These are phyloP conservation scores for Bryoglossum gracile DNA, from an alignment of 495 filamentous ascomycete genomes.

Conservation along the genomic window DNA sequence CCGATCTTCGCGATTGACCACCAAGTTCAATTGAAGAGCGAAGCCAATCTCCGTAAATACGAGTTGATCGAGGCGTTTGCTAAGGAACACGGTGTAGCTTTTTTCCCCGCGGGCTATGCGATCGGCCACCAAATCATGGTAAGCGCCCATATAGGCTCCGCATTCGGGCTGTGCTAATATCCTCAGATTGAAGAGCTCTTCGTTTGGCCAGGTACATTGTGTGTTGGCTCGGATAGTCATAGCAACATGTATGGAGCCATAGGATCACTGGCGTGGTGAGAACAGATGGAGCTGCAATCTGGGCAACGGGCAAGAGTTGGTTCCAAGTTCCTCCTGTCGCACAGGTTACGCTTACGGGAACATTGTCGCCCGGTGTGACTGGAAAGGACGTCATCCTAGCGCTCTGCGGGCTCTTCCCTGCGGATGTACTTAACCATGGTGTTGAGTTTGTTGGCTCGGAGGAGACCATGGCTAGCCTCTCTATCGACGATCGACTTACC, in stretches of 20 bases:
- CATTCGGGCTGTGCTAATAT: no score
- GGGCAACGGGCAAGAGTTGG: constrained; percentile 80
- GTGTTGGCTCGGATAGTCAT: constrained; percentile 77
- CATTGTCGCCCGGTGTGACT: constrained; percentile 72
- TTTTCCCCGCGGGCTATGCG: constrained; percentile 75
- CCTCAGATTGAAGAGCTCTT: constrained; percentile 75
- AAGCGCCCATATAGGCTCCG: no score
- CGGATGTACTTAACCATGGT: constrained; percentile 88
- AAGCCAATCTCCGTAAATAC: constrained; percentile 81
- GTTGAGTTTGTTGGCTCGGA: constrained; percentile 83
- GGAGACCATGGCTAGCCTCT: constrained; percentile 66
- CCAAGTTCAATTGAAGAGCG: constrained; percentile 83
- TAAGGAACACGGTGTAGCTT: constrained; percentile 67
- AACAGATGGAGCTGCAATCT: constrained; percentile 78
- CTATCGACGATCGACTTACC: constrained; percentile 70
- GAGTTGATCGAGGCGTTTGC: constrained; percentile 81
- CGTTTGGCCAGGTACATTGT: constrained; percentile 69
- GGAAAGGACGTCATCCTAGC: constrained; percentile 97
- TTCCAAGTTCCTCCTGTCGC: constrained; percentile 87
- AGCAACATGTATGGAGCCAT: constrained; percentile 90
- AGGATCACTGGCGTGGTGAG: constrained; percentile 55
- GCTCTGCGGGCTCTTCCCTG: constrained; percentile 78
- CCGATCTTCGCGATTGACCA: constrained; percentile 85
- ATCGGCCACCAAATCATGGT: constrained; percentile 88
- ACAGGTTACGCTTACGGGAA: constrained; percentile 68